phyloP scores from a whole-genome alignment of 345 rosid genomes.

The Kernera saxatilis region DNA sequence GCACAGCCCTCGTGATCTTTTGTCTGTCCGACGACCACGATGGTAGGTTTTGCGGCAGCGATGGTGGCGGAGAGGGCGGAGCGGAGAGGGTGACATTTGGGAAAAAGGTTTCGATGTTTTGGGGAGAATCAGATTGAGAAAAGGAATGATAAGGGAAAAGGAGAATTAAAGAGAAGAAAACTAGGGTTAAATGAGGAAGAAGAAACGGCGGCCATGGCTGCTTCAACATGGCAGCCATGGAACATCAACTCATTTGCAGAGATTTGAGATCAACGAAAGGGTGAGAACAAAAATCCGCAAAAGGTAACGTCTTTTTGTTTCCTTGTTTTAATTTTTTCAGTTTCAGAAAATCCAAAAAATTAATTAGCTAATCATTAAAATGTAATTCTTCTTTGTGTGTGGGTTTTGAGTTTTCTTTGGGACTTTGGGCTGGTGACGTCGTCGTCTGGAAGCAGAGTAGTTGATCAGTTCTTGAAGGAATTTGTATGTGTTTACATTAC shows the following conservation, averaged over 20 bases:
- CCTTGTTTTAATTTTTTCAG: not conserved
- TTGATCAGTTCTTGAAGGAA: conserved; percentile 10
- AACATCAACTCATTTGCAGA: conserved; percentile 10
- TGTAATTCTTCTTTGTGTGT: not conserved
- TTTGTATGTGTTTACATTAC: not conserved
- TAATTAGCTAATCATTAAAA: not conserved
- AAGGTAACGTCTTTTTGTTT: conserved; percentile 12
- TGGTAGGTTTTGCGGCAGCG: conserved; percentile 17
- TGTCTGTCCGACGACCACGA: conserved; percentile 1
- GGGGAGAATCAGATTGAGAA: conserved; percentile 42
- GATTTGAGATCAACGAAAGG: not conserved
- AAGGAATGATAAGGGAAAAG: conserved; percentile 29
- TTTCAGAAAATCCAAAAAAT: not conserved
- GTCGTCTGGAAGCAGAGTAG: conserved; percentile 17
- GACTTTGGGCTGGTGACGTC: conserved; percentile 12
- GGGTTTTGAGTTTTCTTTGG: conserved; percentile 2
- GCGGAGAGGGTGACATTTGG: conserved; percentile 36
- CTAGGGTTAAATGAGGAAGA: conserved; percentile 1
- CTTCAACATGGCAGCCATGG: conserved; percentile 39
- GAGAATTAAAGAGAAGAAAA: not conserved
- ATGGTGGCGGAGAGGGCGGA: not conserved
- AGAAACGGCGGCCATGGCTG: conserved; percentile 37
- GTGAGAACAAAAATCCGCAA: not conserved
- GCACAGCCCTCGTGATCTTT: conserved; percentile 54
- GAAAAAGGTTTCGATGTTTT: conserved; percentile 55